Evolutionary conservation across 2,329 filamentous ascomycete species (phyloP).

Genomic region (Talaromyces sp.): DNA sequence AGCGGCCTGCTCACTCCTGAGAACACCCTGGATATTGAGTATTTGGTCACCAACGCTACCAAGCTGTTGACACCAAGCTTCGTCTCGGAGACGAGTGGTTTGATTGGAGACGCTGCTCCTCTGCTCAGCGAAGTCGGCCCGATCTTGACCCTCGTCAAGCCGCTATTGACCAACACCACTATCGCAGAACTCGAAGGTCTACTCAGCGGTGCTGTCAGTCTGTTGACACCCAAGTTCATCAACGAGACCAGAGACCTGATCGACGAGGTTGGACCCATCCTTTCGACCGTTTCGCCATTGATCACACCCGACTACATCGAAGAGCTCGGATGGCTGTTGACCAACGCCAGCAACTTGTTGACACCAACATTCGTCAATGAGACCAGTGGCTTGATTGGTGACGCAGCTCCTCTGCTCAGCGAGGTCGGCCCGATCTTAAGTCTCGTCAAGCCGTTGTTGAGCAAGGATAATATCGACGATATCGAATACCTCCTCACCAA

Average conservation of each 20-base stretch:
- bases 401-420: constrained; percentile 10
- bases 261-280: constrained; percentile 14
- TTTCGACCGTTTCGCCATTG: constrained; percentile 21
- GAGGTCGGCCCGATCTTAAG: constrained; percentile 6
- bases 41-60: constrained; percentile 21
- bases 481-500: constrained; percentile 15
- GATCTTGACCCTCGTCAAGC: constrained; percentile 10
- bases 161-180: constrained; percentile 24
- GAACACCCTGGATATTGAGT: constrained; percentile 11
- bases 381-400: constrained; percentile 22
- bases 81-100: constrained; percentile 24
- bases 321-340: constrained; percentile 14
- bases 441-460: constrained; percentile 14
- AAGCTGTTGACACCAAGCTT: constrained; percentile 27
- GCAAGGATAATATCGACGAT: constrained; percentile 14
- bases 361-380: constrained; percentile 28
- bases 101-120: constrained; percentile 18
- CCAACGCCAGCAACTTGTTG: constrained; percentile 24
- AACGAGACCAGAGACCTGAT: constrained; percentile 12
- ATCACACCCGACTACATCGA: constrained; percentile 13
- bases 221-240: constrained; percentile 22
- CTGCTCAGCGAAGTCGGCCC: constrained; percentile 10
- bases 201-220: constrained; percentile 24
- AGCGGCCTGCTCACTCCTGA: constrained; percentile 23
- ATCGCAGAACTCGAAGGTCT: constrained; percentile 22